These are phyloP conservation scores for Yamadazyma dushanensis DNA, from an alignment of 1,139 yeast genomes.

Conservation along the genomic window DNA sequence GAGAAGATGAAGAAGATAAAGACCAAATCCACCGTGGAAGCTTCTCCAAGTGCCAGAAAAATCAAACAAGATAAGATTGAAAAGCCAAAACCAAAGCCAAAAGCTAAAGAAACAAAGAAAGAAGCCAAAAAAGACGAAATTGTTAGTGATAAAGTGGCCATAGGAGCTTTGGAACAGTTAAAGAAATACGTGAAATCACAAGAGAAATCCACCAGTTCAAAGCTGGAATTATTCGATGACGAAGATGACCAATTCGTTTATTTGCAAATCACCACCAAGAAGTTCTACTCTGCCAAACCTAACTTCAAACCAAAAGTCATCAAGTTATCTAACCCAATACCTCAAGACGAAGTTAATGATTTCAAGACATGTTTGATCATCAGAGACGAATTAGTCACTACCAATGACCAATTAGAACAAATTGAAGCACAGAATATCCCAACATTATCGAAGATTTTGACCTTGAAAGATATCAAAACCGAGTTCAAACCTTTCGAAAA, in stretches of 20 bases:
- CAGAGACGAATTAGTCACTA: slow-evolving; percentile 63
- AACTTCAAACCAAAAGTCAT: slow-evolving; percentile 73
- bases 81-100: slow-evolving; percentile 9
- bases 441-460: slow-evolving; percentile 47
- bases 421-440: slow-evolving; percentile 58
- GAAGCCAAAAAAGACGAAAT: slow-evolving; percentile 7
- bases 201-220: slow-evolving; percentile 25
- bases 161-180: slow-evolving; percentile 55
- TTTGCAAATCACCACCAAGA: slow-evolving; percentile 63
- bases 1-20: slow-evolving; percentile 19
- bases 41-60: slow-evolving; percentile 22
- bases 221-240: slow-evolving; percentile 41
- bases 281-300: slow-evolving; percentile 61
- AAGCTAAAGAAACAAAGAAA: slow-evolving; percentile 3
- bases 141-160: slow-evolving; percentile 23
- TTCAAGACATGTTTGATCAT: slow-evolving; percentile 70
- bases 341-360: slow-evolving; percentile 32
- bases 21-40: slow-evolving; percentile 18
- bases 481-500: slow-evolving; percentile 70
- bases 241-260: slow-evolving; percentile 54
- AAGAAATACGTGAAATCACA: slow-evolving; percentile 37
- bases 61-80: slow-evolving; percentile 16
- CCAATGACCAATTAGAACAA: slow-evolving; percentile 56
- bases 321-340: slow-evolving; percentile 51
- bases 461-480: slow-evolving; percentile 61